A percentile compares a stretch with the other conserved stretches of the same genome.
These are phyloP conservation scores for Fusarium pilosicola DNA, from an alignment of 2,329 filamentous ascomycete species.

Conservation along the genomic window DNA sequence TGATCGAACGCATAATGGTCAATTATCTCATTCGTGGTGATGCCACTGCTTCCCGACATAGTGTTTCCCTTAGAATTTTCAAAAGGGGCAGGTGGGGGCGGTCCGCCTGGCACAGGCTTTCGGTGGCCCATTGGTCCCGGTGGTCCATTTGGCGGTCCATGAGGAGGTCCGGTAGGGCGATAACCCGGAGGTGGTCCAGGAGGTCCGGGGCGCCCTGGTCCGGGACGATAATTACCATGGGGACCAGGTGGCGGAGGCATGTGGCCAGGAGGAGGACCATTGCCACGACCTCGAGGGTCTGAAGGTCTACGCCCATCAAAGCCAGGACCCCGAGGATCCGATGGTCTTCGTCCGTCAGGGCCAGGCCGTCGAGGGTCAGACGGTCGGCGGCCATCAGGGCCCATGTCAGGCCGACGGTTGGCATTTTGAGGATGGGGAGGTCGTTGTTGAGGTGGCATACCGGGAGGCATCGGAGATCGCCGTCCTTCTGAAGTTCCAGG, in stretches of 20 bases:
- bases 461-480: conserved; percentile 45
- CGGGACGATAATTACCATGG: conserved; percentile 37
- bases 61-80: conserved; percentile 35
- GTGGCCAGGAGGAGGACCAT: conserved; percentile 34
- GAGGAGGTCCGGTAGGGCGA: conserved; percentile 39
- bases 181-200: conserved; percentile 43
- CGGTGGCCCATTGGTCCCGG: conserved; percentile 40
- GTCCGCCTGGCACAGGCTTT: conserved; percentile 45
- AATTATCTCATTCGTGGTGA: conserved; percentile 52
- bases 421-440: conserved; percentile 45
- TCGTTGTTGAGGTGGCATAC: conserved; percentile 42
- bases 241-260: conserved; percentile 34
- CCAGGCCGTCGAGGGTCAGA: conserved; percentile 27
- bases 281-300: conserved; percentile 30
- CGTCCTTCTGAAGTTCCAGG: conserved; percentile 48
- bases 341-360: conserved; percentile 36
- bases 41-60: conserved; percentile 42
- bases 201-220: conserved; percentile 35
- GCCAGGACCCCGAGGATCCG: conserved; percentile 32
- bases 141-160: conserved; percentile 23
- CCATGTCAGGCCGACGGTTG: conserved; percentile 43
- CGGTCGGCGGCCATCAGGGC: conserved; percentile 28
- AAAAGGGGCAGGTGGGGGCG: conserved; percentile 27
- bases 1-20: conserved; percentile 51
- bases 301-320: conserved; percentile 33